Base-by-base conservation (phyloP, 192 early-diverging fungal genomes). In the Umbelopsis vinacea region DNA sequence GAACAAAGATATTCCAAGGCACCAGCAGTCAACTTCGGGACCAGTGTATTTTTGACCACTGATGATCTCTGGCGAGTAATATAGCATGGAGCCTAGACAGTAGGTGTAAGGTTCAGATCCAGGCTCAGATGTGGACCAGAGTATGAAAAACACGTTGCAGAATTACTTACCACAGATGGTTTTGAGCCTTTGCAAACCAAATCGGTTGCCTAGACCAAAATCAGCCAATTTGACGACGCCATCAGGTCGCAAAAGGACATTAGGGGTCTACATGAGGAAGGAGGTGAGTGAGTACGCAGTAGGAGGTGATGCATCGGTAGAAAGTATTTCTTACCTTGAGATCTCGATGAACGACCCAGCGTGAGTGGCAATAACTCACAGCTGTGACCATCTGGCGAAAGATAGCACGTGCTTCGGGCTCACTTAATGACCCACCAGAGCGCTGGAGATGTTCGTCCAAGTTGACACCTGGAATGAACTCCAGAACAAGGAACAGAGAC, bases 11-110 rank as follows among this genome's bases (percentile, higher is more conserved):
- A 98, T 92, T 10, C 97, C 97, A 33, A 97, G 80, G 46, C 94
- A 96, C 97, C 97, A 98, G 33, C 93, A 91, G 71, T 98, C 97
- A 38, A 98, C 90, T 71, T 98, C 97, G 6, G 97, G 95, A 4
- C 97, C 97, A 67, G 83, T 81, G 74, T 98, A 98, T 48, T 90
- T 93, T 67, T 93, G 91, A 26, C 93, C 96, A 67, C 93, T 84
- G 48, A 97, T 90, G 77, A 98, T 95, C 85, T 98, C 97, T 53
- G 93, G 92, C 29, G 90, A 89, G 37, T 92, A 90, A 70, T 96
- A 98, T 10, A 95, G 92, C 52, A 97, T 85, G 55, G 93, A 95
- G 7, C 91, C 91, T 81, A 78, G 79, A 57, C 79, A 76, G 19
- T 82, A 74, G 46, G 81, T 68, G 69, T 77, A 80, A 69, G 71